Evolutionary conservation across 108 stramenopile genomes (phyloP).

Genomic region (Skeletonema costatum): DNA sequence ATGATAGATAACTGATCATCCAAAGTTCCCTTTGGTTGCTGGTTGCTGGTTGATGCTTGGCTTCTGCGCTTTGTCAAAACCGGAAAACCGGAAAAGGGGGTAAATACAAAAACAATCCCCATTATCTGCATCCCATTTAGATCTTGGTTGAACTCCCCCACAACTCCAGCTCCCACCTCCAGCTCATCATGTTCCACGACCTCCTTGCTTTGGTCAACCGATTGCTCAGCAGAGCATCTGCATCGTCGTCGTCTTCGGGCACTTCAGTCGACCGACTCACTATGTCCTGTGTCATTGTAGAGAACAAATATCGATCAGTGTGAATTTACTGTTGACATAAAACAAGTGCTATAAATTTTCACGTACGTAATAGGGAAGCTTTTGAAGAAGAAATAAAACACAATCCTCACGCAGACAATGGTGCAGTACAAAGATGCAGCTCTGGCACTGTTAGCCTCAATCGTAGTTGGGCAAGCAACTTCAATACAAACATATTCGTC

Average conservation of each 20-base stretch:
- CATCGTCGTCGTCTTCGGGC: background rate
- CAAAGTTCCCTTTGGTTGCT: no score
- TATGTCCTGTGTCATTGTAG: background rate
- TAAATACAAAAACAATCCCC: no score
- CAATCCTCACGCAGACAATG: background rate
- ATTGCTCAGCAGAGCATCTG: background rate
- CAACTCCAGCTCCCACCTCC: background rate
- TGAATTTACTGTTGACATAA: background rate
- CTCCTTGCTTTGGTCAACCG: background rate
- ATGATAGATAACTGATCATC: no score
- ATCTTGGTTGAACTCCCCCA: no score
- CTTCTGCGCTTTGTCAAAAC: no score
- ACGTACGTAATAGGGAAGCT: no score
- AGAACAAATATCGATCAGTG: background rate
- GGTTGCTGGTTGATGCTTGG: no score
- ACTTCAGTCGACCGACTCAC: background rate
- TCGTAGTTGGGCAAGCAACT: background rate
- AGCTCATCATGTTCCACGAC: background rate
- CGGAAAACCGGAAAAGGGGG: no score
- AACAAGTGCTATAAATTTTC: no score
- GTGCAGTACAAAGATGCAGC: conserved; percentile 1
- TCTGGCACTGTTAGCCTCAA: background rate
- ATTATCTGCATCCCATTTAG: no score
- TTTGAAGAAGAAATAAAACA: background rate
- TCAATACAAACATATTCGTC: background rate